Conservation (phyloP, 768 basidiomycete genomes). For the Suillus placidus region DNA sequence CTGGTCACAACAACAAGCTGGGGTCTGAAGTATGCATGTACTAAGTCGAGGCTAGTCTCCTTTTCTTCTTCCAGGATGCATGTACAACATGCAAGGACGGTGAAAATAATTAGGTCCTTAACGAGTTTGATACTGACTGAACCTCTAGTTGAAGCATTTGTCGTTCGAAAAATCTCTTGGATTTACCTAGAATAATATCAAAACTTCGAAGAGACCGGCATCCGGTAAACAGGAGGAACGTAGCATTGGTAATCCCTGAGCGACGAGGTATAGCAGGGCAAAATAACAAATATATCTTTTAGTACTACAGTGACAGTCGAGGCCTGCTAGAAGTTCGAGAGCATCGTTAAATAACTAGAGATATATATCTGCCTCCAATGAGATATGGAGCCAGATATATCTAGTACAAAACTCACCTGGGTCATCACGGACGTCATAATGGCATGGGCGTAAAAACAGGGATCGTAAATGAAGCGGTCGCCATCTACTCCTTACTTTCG, state of each 20-base stretch:
- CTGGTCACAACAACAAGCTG: not conserved
- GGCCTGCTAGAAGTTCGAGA: not conserved
- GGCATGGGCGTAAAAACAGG: slow-evolving; percentile 22
- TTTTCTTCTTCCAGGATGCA: not conserved
- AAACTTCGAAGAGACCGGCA: not conserved
- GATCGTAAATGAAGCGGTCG: slow-evolving; percentile 17
- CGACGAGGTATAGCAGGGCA: not conserved
- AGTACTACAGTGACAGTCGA: not conserved
- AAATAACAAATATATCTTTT: not conserved
- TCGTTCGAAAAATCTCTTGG: not conserved
- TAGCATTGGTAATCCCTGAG: not conserved
- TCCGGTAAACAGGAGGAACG: not conserved
- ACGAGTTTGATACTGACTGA: not conserved
- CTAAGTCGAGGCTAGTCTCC: not conserved
- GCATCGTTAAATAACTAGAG: not conserved
- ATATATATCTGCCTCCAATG: not conserved
- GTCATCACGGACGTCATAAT: slow-evolving; percentile 21
- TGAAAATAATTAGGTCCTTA: too few species aligned
- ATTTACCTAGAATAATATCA: not conserved
- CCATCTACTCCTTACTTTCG: slow-evolving; percentile 20
- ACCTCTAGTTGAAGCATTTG: not conserved
- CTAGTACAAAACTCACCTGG: slow-evolving; percentile 21
- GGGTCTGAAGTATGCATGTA: not conserved
- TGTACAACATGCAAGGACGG: too few species aligned
- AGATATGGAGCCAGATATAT: not conserved